Base-by-base conservation (phyloP, 345 rosid genomes). In the Corymbia maculata region DNA sequence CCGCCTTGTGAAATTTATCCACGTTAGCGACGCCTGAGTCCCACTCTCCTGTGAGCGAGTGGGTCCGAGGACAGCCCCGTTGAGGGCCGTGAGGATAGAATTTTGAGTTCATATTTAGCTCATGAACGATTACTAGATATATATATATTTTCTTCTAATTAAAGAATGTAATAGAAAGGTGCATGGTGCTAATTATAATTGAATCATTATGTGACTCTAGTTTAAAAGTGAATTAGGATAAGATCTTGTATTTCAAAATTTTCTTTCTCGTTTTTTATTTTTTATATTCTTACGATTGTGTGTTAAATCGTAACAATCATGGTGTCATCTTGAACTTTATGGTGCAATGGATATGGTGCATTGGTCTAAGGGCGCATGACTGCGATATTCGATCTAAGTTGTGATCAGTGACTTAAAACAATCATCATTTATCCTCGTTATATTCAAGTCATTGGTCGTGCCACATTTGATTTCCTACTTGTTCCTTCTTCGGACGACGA, bases 41-140 rank as follows among this genome's bases (percentile, higher is more conserved):
- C 0, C 12, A 0, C 61, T 55, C 61, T 26, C 26, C 0, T 21
- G 0, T 0, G 2, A 55, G 28, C 0, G 0, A 12, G 61, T 12
- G 0, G 61, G 6, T 21, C 0, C 0, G 2, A 28, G 28, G 1
- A 28, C 2, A 9, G 1, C 6, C 61, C 9, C 22, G 12, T 55
- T 21, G 12, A 12, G 24, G 13, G 61, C 21, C 1, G 0, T 1
- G 0, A 0, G 5, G 61, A 0, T 55, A 21, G 11, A 0, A 0
- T 21, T 55, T 55, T 55, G 1, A 55, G 26, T 55, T 55, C 28
- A 21, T 0, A 1, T 55, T 55, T 0, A 0, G 2, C 12, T 0
- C 0, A 21, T 9, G 61, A 22, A 4, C 21, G 21, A 55, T 9
- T 55, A 55, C 0, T 55, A 0, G 12, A 22, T 55, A 55, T 55